These are phyloP conservation scores for Fomitopsis pinicola DNA, from an alignment of 1,284 basidiomycete genomes.

Conservation along the genomic window DNA sequence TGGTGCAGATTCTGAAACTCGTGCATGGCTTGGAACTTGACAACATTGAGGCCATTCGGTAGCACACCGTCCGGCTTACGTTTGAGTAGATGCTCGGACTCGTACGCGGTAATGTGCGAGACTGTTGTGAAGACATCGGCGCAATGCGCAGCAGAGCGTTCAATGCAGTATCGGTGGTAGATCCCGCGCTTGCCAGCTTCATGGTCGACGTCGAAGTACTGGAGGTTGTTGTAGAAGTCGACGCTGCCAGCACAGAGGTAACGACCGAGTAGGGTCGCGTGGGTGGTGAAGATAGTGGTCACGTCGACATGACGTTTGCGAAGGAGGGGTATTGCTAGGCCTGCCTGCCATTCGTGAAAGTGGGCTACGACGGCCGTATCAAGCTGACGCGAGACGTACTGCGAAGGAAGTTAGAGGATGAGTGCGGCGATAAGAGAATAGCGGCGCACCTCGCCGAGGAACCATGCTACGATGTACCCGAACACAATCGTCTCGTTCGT, in stretches of 20 bases:
- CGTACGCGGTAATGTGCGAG: slow-evolving; percentile 96
- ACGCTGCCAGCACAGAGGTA: slow-evolving; percentile 97
- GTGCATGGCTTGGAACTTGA: slow-evolving; percentile 95
- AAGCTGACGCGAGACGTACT: slow-evolving; percentile 81
- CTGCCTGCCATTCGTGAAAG: slow-evolving; percentile 99
- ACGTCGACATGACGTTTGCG: slow-evolving; percentile 96
- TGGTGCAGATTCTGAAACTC: slow-evolving; percentile 98
- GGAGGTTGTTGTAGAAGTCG: slow-evolving; percentile 99
- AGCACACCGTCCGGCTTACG: slow-evolving; percentile 98
- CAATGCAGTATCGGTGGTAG: slow-evolving; percentile 91
- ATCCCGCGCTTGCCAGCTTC: slow-evolving; percentile 99
- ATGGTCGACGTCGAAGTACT: slow-evolving; percentile 99
- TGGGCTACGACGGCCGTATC: slow-evolving; percentile 90
- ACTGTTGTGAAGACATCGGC: slow-evolving; percentile 99
- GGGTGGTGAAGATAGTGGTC: slow-evolving; percentile 97
- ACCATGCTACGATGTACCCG: slow-evolving; percentile 99
- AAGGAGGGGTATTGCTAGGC: slow-evolving; percentile 93
- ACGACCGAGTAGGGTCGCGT: slow-evolving; percentile 96
- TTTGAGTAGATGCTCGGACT: slow-evolving; percentile 94
- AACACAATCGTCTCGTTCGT: slow-evolving; percentile 99
- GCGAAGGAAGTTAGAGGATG: slow-evolving; percentile 4
- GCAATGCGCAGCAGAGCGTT: slow-evolving; percentile 91
- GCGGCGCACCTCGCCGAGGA: slow-evolving; percentile 85
- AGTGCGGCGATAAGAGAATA: not conserved
- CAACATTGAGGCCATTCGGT: slow-evolving; percentile 96